A percentile compares a stretch with the other conserved stretches of the same genome.
Evolutionary conservation across 352 stramenopile genomes (phyloP).

Genomic region (Nothophytophthora sp.): DNA sequence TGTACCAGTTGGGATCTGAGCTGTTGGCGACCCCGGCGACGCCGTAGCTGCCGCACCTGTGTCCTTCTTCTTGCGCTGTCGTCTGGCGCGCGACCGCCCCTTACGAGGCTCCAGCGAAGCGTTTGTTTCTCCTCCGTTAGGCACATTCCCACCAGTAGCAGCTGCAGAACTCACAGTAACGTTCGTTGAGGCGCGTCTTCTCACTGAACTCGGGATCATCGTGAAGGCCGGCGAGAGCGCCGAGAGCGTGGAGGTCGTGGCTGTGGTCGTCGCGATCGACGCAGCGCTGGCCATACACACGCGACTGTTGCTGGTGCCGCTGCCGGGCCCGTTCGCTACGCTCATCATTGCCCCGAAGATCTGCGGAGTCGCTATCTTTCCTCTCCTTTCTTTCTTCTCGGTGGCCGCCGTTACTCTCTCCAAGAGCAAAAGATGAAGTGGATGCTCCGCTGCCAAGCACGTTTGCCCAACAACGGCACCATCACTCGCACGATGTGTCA

Average conservation of each 20-base stretch:
- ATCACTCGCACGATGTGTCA: too few relatives aligned
- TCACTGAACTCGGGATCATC: slow-evolving; percentile 36
- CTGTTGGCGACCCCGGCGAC: background rate
- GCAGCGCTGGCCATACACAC: slow-evolving; percentile 2
- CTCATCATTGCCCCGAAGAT: background rate
- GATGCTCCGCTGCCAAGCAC: too few relatives aligned
- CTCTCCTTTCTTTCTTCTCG: too few relatives aligned
- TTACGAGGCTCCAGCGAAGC: slow-evolving; percentile 9
- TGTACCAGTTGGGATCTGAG: background rate
- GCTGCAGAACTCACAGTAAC: background rate
- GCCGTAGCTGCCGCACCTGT: background rate
- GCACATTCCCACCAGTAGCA: background rate
- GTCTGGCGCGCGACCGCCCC: slow-evolving; percentile 5
- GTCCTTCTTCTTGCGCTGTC: slow-evolving; percentile 27
- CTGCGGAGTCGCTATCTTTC: too few relatives aligned
- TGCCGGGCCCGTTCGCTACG: background rate
- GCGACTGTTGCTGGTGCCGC: too few relatives aligned
- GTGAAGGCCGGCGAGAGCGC: slow-evolving; percentile 17
- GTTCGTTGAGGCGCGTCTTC: slow-evolving; percentile 3
- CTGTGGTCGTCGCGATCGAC: slow-evolving; percentile 10
- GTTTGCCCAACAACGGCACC: too few relatives aligned
- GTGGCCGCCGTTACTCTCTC: too few relatives aligned
- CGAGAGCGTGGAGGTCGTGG: slow-evolving; percentile 15
- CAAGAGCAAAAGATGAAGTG: too few relatives aligned
- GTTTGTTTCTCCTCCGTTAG: background rate